These are phyloP conservation scores for Sisymbrium altissimum DNA, from an alignment of 345 rosid species.

Conservation along the genomic window DNA sequence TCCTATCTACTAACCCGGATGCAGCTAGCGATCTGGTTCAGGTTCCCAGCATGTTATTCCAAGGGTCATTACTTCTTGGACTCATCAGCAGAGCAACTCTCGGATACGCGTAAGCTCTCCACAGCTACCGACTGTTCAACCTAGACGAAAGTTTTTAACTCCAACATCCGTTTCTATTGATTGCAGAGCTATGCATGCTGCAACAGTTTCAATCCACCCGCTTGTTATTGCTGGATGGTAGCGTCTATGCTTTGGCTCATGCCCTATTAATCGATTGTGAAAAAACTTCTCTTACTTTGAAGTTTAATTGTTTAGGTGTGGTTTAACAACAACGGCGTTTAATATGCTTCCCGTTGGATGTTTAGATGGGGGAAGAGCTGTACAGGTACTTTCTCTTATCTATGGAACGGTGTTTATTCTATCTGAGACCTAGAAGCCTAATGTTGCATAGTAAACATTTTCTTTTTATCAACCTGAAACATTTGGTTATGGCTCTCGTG, in stretches of 20 bases:
- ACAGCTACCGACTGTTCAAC: conserved; percentile 21
- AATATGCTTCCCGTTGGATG: conserved; percentile 96
- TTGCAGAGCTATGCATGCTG: conserved; percentile 83
- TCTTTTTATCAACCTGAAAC: no score
- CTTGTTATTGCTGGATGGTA: conserved; percentile 97
- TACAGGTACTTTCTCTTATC: conserved; percentile 56
- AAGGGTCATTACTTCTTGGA: conserved; percentile 95
- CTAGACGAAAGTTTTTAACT: background rate
- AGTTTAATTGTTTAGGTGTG: conserved; percentile 62
- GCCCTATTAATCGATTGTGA: background rate
- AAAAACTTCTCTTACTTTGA: conserved; percentile 19
- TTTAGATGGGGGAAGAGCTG: conserved; percentile 96
- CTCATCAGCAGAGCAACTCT: conserved; percentile 89
- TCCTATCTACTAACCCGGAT: conserved; percentile 72
- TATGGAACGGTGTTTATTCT: background rate
- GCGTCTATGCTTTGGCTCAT: conserved; percentile 14
- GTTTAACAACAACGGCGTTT: conserved; percentile 86
- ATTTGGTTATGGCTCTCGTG: conserved; percentile 1
- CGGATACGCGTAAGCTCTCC: conserved; percentile 72
- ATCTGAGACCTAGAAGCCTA: no score
- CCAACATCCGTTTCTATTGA: background rate
- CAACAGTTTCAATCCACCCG: conserved; percentile 85
- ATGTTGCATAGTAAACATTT: no score
- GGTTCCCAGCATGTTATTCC: conserved; percentile 90
- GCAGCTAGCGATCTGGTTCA: conserved; percentile 79